Evolutionary conservation across 2,329 filamentous ascomycete species (phyloP), one percentile per base, ranked within the genome.

Genomic region (Botryotinia calthae): DNA sequence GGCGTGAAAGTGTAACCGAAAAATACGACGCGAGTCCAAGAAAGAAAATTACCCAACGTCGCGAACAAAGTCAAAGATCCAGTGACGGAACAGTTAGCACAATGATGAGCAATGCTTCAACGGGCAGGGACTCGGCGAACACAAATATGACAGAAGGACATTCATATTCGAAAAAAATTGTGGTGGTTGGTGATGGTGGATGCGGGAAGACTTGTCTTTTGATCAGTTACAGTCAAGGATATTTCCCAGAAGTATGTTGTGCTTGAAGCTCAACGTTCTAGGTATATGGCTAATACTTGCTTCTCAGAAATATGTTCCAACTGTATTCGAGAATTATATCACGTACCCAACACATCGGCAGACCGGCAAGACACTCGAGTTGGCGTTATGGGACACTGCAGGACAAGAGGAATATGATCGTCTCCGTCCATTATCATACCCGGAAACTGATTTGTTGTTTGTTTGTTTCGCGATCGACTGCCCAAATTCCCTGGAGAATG

Each of bases 281-380:
- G 16, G 31, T 25, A 46, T 37, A 34, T n/a, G 28, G 37, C 70
- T 72, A 46, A 72, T 46, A 7, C 31, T 18, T 51, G 16, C 37
- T 54, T 54, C 25, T 40, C 20, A 99, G 96, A 98, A 98, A 98
- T 99, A 99, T 80, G 96, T 99, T 58, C 96, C 96, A 6, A 99
- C 96, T 2, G 96, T 99, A 70, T 99, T 99, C 82, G 96, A 99
- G 82, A 99, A 99, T 86, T 99, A 99, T 88, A 98, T 99, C 84
- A 98, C 96, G 71, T 95, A 97, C 83, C 97, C 95, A 73, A 92
- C 91, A 74, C 96, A 99, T 84, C 89, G 90, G 76, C 89, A 90
- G 62, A 93, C 92, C 20, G 95, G 95, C 81, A 98, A 98, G 87
- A 95, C 92, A 73, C 94, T 99, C 77, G 96, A 99, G 85, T 89